phyloP scores from a whole-genome alignment of 129 eudicot genomes.

The Pseudognaphalium luteoalbum region DNA sequence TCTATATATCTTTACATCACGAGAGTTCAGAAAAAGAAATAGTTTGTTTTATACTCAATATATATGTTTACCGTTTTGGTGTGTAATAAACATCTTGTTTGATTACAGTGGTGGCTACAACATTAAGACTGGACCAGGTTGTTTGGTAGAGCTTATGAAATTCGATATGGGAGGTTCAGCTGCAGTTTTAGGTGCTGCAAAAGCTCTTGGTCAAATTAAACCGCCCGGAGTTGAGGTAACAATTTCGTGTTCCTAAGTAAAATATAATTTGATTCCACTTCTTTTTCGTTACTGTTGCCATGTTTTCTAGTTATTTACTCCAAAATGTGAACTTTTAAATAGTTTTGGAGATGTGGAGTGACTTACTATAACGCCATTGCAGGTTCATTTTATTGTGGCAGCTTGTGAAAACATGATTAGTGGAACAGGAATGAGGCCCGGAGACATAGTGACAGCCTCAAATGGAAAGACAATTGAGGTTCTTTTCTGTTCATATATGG shows the following conservation, averaged over 20 bases:
- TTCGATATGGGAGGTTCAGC: conserved; percentile 98
- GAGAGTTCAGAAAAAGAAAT: neutral
- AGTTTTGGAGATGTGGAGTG: neutral
- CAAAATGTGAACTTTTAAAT: neutral
- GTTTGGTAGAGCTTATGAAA: conserved; percentile 75
- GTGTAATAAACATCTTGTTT: neutral
- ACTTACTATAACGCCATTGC: conserved; percentile 20
- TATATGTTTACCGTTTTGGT: neutral
- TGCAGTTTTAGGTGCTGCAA: conserved; percentile 96
- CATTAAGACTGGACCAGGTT: conserved; percentile 91
- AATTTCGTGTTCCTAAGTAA: neutral
- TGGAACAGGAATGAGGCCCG: conserved; percentile 99
- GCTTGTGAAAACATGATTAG: conserved; percentile 99
- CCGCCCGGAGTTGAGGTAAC: conserved; percentile 90
- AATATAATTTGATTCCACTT: neutral
- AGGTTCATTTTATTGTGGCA: conserved; percentile 98
- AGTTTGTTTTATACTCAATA: neutral
- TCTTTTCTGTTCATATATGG: neutral
- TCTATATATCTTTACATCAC: neutral
- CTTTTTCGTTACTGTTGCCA: neutral
- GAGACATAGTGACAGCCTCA: conserved; percentile 92
- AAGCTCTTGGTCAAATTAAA: conserved; percentile 94
- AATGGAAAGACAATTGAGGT: conserved; percentile 99
- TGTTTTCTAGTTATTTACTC: neutral
- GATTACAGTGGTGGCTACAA: conserved; percentile 92